These are phyloP conservation scores for Neurospora sp. DNA, from an alignment of 495 filamentous ascomycete genomes.

Conservation along the genomic window DNA sequence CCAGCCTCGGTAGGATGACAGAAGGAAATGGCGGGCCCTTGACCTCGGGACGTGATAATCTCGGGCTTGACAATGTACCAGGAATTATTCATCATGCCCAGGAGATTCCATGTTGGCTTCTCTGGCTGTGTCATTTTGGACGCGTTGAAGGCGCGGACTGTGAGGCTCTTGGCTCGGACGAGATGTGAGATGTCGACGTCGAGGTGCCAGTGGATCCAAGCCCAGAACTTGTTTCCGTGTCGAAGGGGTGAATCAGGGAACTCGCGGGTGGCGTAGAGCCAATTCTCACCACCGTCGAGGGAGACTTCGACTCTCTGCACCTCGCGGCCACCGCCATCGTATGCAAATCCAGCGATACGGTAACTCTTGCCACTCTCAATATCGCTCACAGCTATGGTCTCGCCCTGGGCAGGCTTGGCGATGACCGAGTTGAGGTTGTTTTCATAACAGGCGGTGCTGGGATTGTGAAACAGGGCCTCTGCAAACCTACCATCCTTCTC, in stretches of 20 bases:
- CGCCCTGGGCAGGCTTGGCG: conserved; percentile 3
- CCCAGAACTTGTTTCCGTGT: conserved; percentile 9
- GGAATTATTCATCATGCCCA: conserved; percentile 12
- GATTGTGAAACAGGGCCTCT: conserved; percentile 2
- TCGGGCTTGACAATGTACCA: conserved; percentile 9
- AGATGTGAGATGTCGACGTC: conserved; percentile 6
- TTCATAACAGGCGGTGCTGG: conserved; percentile 4
- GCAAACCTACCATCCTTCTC: conserved; percentile 6
- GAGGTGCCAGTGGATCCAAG: conserved; percentile 9
- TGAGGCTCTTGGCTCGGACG: conserved; percentile 1
- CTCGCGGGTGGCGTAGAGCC: conserved; percentile 3
- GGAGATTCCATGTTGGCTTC: conserved; percentile 2
- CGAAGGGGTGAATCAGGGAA: conserved; percentile 5
- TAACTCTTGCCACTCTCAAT: neutral
- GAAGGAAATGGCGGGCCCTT: neutral
- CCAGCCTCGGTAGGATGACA: conserved; percentile 8
- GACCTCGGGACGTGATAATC: neutral
- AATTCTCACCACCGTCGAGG: neutral
- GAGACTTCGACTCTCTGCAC: conserved; percentile 10
- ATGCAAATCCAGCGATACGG: conserved; percentile 4
- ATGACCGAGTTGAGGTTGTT: conserved; percentile 6
- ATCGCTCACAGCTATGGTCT: neutral
- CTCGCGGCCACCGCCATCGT: conserved; percentile 4
- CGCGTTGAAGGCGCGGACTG: conserved; percentile 2
- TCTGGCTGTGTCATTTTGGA: conserved; percentile 6